Conservation (phyloP, 257 asterid genomes). For the Solanum gandarillasii region DNA sequence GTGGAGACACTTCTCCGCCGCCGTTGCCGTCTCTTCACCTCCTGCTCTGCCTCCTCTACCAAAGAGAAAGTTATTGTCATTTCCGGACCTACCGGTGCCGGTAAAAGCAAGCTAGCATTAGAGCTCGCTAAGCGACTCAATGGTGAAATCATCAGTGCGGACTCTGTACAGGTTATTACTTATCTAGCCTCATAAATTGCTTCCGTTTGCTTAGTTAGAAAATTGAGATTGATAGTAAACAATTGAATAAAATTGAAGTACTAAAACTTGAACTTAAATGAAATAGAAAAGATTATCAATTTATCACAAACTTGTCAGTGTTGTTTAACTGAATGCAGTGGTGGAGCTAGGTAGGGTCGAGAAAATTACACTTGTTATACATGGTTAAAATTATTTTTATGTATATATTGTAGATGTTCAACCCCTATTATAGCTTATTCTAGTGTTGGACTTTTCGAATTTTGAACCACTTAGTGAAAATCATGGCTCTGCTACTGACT, state of each 20-base stretch:
- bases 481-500: neutral
- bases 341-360: neutral
- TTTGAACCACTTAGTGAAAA: too few species aligned
- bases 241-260: neutral
- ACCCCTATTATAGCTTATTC: neutral
- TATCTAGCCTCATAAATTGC: neutral
- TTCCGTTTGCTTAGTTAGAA: neutral
- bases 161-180: constrained; percentile 77
- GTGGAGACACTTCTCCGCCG: constrained; percentile 26
- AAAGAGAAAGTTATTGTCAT: constrained; percentile 68
- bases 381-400: neutral
- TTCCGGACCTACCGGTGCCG: constrained; percentile 97
- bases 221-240: neutral
- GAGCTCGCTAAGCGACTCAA: constrained; percentile 83
- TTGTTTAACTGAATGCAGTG: neutral
- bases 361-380: neutral
- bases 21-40: constrained; percentile 20
- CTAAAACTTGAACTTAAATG: neutral
- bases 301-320: neutral
- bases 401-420: neutral
- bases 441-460: too few species aligned
- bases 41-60: constrained; percentile 21
- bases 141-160: constrained; percentile 92
- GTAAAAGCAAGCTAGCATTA: constrained; percentile 79
- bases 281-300: neutral